phyloP scores from a whole-genome alignment of 352 stramenopile genomes.

The Plasmopara viticola region DNA sequence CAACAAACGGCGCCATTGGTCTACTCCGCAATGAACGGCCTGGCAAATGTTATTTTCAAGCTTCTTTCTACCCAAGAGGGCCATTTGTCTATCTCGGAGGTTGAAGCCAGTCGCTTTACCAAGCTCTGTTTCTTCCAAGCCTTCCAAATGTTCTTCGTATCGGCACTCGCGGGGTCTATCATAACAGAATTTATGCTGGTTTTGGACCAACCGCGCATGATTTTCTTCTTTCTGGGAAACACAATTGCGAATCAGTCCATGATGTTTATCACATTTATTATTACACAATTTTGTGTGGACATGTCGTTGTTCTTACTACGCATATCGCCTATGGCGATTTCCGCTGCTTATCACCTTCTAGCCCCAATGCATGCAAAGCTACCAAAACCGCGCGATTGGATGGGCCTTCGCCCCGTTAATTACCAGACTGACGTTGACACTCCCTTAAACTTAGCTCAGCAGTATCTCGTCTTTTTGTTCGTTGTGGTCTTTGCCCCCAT shows the following conservation, averaged over 20 bases:
- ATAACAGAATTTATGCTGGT: conserved; percentile 51
- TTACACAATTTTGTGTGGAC: conserved; percentile 61
- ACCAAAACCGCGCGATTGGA: conserved; percentile 41
- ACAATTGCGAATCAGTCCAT: conserved; percentile 71
- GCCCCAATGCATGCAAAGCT: conserved; percentile 50
- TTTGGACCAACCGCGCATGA: conserved; percentile 53
- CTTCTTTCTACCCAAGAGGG: conserved; percentile 56
- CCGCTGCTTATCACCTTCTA: conserved; percentile 34
- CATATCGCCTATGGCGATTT: conserved; percentile 40
- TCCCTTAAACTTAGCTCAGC: conserved; percentile 51
- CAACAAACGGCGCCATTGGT: conserved; percentile 62
- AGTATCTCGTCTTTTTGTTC: conserved; percentile 70
- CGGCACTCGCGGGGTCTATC: conserved; percentile 56
- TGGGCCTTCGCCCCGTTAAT: conserved; percentile 49
- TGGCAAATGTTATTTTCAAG: conserved; percentile 64
- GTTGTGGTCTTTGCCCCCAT: conserved; percentile 69
- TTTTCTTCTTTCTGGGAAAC: conserved; percentile 65
- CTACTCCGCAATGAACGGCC: conserved; percentile 60
- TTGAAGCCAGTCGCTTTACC: conserved; percentile 62
- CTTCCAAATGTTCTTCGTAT: conserved; percentile 82
- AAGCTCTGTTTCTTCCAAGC: conserved; percentile 77
- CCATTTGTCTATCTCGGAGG: conserved; percentile 56
- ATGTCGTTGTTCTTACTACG: conserved; percentile 59
- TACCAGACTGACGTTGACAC: conserved; percentile 47
- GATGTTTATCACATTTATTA: conserved; percentile 77